Base-by-base conservation (phyloP, 768 basidiomycete species). In the Panaeolus papilionaceus region DNA sequence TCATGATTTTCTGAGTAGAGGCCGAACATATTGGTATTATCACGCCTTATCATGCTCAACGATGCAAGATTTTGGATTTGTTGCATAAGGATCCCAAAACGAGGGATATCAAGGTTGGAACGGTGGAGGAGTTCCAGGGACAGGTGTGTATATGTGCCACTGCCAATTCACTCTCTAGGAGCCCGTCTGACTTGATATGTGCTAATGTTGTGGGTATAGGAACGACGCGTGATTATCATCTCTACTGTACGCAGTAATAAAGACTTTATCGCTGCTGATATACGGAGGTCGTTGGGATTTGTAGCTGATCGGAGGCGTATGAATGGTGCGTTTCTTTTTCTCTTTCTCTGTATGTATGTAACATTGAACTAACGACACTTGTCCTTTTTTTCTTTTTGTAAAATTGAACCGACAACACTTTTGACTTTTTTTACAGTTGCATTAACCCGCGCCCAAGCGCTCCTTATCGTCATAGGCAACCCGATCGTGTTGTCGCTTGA, bases 91-190 rank as follows among this genome's bases (percentile, higher is more conserved):
- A 75, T 66, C 72, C 54, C 68, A 72, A 72, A 72, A 66, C 80
- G 70, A 69, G 70, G 39, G 81, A 77, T 7, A 80, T 89, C 72
- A 89, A 86, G 66, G 88, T 91, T 12, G 89, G 88, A 38, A 88
- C 85, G 51, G 89, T 89, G 5, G 90, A 92, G 74, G 87, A 89
- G 66, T 90, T 89, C 75, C 90, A 91, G 75, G 90, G 89, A 4
- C 88, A 90, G 76, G 88, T 86, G 61, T 37, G 75, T 68, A 6
- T 66, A 62, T 37, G 75, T 68, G 3, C 67, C 64, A 61, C 16
- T 23, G 23, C 23, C n/a, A n/a, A n/a, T n/a, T n/a, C n/a, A n/a
- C n/a, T 23, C 23, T 23, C 23, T 23, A 23, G 23, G 23, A 23
- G 23, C 23, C 1, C 23, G 23, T 23, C 23, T 23, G 23, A 23